Conservation (phyloP, 148 eudicot genomes). For the Polygonum maritimum region DNA sequence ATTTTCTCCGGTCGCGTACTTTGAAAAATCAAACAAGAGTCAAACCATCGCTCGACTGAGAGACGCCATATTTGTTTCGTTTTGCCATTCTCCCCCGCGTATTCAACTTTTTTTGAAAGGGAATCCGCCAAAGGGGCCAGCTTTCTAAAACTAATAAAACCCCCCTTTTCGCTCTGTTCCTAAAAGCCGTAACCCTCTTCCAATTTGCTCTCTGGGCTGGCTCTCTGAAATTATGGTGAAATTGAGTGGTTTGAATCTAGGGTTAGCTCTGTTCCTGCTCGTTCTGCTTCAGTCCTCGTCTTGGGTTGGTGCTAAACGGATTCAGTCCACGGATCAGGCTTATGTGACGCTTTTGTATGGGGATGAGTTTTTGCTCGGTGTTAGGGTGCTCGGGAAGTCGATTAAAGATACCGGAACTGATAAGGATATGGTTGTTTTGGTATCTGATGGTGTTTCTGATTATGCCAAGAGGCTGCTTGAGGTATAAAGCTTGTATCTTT, state of each 20-base stretch:
- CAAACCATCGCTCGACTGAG: background rate
- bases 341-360: slow-evolving; percentile 87
- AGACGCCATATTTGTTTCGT: background rate
- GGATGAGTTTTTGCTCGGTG: slow-evolving; percentile 84
- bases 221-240: slow-evolving; percentile 24
- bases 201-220: background rate
- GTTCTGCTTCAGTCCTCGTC: slow-evolving; percentile 16
- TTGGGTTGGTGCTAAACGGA: slow-evolving; percentile 25
- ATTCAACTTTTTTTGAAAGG: background rate
- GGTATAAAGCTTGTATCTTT: slow-evolving; percentile 22
- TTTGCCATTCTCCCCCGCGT: background rate
- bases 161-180: background rate
- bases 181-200: slow-evolving; percentile 8
- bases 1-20: background rate
- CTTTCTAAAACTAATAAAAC: background rate
- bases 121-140: background rate
- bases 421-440: slow-evolving; percentile 80
- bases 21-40: slow-evolving; percentile 7
- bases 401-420: slow-evolving; percentile 60
- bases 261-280: slow-evolving; percentile 28
- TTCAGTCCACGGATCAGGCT: slow-evolving; percentile 45
- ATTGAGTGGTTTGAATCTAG: slow-evolving; percentile 25
- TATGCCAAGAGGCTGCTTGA: slow-evolving; percentile 58
- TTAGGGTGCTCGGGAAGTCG: slow-evolving; percentile 76
- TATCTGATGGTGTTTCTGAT: slow-evolving; percentile 86